phyloP scores from a whole-genome alignment of 163 green algal genomes.

The Botryococcus braunii region DNA sequence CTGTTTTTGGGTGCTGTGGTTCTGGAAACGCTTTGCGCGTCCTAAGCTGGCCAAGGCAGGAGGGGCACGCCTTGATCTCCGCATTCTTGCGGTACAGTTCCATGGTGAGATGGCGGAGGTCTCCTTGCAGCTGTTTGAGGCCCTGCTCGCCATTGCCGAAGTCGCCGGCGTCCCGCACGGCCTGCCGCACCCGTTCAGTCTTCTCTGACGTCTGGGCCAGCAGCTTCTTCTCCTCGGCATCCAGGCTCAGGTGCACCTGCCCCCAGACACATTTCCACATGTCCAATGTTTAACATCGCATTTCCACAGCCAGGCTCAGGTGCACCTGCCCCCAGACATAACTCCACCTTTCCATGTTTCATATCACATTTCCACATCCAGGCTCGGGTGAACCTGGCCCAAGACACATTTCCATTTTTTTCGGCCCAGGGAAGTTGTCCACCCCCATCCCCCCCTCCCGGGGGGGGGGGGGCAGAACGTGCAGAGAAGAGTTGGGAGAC shows the following conservation, averaged over 20 bases:
- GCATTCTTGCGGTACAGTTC: slow-evolving; percentile 49
- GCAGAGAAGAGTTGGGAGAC: too few relatives aligned
- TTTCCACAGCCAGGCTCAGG: slow-evolving; percentile 23
- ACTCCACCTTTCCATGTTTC: neutral
- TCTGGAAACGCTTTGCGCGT: too few relatives aligned
- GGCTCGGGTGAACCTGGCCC: slow-evolving; percentile 26
- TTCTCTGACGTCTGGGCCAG: slow-evolving; percentile 4
- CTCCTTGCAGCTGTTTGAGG: neutral
- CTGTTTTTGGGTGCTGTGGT: too few relatives aligned
- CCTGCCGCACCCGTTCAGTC: slow-evolving; percentile 9
- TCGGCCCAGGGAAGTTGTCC: too few relatives aligned
- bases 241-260: slow-evolving; percentile 33
- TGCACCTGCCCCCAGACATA: slow-evolving; percentile 17
- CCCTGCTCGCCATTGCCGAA: slow-evolving; percentile 1
- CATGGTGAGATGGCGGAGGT: slow-evolving; percentile 24
- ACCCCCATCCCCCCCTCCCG: too few relatives aligned
- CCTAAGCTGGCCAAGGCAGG: neutral
- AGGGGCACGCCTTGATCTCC: slow-evolving; percentile 31
- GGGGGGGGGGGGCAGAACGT: too few relatives aligned
- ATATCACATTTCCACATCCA: slow-evolving; percentile 16
- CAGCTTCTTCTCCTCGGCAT: slow-evolving; percentile 9
- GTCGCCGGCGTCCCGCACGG: slow-evolving; percentile 8
- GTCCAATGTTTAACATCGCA: neutral
- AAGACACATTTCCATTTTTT: too few relatives aligned
- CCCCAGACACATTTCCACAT: neutral